Base-by-base conservation (phyloP, 2,329 filamentous ascomycete species). In the Ambrosiella xylebori region DNA sequence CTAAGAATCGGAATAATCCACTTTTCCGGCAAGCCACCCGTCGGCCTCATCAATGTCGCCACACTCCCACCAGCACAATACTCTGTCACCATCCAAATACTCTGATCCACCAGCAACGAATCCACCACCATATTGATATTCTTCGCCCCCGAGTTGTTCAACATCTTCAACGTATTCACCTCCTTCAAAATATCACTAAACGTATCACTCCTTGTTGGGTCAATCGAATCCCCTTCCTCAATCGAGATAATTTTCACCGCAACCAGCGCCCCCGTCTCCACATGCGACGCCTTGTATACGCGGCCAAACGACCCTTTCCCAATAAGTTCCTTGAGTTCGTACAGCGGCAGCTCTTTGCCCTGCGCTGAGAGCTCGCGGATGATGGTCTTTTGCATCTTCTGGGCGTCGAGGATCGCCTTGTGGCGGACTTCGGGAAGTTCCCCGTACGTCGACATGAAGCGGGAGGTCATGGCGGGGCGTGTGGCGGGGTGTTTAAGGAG, bases 181-280 rank as follows among this genome's bases (percentile, higher is more conserved):
- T 77, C 73, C 61, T 74, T 74, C 27, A 75, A 66, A 57, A 77
- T 75, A 61, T 79, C 76, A 57, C 73, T 73, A 61, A 74, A 76
- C 2, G 75, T 73, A 62, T 75, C 71, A 37, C 74, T 71, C 13
- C 74, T 67, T 57, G 78, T 78, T 1, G 78, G 77, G 63, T 82
- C 76, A 36, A 79, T 69, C 3, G 73, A 77, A 66, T 88, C 85
- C 59, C 77, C 76, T 64, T 83, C 82, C 65, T 88, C 85, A 45
- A 88, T 83, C 66, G 87, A 82, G 65, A 87, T 84, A 62, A 87
- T 86, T 69, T 88, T 86, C 63, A 86, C 76, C 5, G 83, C 82
- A 11, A 85, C 81, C 15, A 84, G 67, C 60, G 73, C 64, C 35
- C 65, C 65, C 17, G 67, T 70, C 44, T 67, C 67, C 35, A 65